phyloP scores from a whole-genome alignment of 129 eudicot species.

The Tagetes patula region DNA sequence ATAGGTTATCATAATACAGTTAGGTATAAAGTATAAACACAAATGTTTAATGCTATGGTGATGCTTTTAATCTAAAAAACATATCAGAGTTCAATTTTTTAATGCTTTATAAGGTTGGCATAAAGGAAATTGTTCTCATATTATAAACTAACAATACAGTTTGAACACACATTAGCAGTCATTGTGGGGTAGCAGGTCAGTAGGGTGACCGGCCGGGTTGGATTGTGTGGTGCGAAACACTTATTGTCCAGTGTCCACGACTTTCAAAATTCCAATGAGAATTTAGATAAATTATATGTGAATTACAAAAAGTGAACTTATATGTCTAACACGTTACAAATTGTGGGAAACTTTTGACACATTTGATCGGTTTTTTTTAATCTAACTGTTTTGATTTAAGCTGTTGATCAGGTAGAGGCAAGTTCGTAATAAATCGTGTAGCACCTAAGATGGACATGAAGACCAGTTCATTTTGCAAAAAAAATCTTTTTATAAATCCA shows the following conservation, averaged over 20 bases:
- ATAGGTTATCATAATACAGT: constrained; percentile 19
- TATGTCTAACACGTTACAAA: not conserved
- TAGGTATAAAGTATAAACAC: constrained; percentile 32
- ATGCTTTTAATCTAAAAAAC: constrained; percentile 23
- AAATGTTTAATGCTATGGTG: constrained; percentile 13
- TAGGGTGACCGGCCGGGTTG: not conserved
- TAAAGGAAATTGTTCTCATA: not conserved
- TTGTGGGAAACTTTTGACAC: not conserved
- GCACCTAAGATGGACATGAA: not conserved
- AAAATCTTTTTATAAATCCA: not conserved
- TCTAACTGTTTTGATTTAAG: not conserved
- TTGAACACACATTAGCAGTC: constrained; percentile 9
- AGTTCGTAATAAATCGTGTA: not conserved
- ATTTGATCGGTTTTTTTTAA: not conserved
- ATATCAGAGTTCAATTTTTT: constrained; percentile 4
- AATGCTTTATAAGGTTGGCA: constrained; percentile 22
- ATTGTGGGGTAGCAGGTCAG: not conserved
- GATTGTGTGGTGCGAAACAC: not conserved
- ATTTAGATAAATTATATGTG: not conserved
- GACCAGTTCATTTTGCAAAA: not conserved
- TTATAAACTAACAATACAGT: not conserved
- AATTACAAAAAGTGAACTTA: not conserved
- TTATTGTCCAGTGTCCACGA: not conserved
- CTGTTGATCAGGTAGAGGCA: not conserved
- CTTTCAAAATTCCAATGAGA: not conserved